Percentiles rank a stretch among this genome's conserved stretches.
Evolutionary conservation across 768 basidiomycete species (phyloP).

Genomic region (Phylloporus arenicola): DNA sequence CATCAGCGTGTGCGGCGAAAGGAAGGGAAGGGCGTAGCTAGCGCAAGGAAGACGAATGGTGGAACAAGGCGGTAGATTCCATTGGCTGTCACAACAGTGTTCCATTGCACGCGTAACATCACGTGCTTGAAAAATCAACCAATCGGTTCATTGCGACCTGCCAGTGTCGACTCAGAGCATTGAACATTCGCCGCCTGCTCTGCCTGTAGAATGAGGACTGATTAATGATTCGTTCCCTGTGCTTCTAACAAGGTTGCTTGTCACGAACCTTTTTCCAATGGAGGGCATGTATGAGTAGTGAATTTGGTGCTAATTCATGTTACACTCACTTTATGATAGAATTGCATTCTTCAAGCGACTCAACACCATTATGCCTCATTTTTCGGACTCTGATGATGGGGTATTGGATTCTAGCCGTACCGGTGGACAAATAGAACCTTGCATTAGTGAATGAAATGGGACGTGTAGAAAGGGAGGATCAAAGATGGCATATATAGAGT

Average conservation of each 20-base stretch:
- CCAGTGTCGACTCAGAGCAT: background rate
- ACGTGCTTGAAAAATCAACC: slow-evolving; percentile 20
- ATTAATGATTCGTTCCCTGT: background rate
- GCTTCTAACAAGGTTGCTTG: background rate
- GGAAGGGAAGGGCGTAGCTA: background rate
- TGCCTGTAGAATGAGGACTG: background rate
- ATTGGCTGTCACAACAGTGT: background rate
- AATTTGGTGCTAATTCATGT: background rate
- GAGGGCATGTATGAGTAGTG: too few relatives aligned
- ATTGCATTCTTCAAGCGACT: too few relatives aligned
- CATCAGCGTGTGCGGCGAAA: slow-evolving; percentile 3
- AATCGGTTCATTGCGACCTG: background rate
- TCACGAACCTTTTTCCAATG: background rate
- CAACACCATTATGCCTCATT: background rate
- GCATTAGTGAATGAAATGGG: slow-evolving; percentile 1
- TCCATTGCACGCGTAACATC: slow-evolving; percentile 11
- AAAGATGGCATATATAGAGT: slow-evolving; percentile 16
- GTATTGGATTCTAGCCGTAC: background rate
- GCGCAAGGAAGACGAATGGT: background rate
- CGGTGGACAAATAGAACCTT: background rate
- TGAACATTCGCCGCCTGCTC: background rate
- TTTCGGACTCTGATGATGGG: background rate
- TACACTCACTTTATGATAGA: background rate
- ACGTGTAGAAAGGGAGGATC: slow-evolving; percentile 1
- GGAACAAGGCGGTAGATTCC: background rate